Evolutionary conservation across 2,329 filamentous ascomycete species (phyloP), one percentile per base, ranked within the genome.

Genomic region (Ceratocystis cubensis): DNA sequence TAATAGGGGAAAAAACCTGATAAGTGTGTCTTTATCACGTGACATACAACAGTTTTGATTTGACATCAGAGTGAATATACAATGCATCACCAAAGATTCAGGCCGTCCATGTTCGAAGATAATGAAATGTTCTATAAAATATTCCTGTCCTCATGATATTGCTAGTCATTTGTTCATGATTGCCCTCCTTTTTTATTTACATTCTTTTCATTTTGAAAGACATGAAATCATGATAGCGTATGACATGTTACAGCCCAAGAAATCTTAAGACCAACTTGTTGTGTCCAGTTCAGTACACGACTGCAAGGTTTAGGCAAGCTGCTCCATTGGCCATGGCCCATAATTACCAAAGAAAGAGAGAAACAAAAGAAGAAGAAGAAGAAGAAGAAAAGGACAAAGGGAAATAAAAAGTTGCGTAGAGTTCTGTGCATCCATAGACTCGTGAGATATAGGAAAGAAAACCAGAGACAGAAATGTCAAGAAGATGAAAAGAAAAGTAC

Each of bases 121-220:
- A 64, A 13, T 44, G 44, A 28, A 20, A 33, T 44, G 56, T 46
- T 64, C 63, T 64, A 64, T 64, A 56, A 28, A 56, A 25, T 17
- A 2, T 56, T 33, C 25, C 37, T 7, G 17, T 25, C 30, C n/a
- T 41, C 46, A 25, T 53, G 20, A 53, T 56, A 56, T 25, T 30
- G 56, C 17, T 56, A 30, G 37, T 64, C 46, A 53, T 41, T 44
- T 22, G 30, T 37, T 64, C 30, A 41, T 53, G 63, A 28, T 20
- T 5, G 28, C 33, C 20, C 46, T 64, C 37, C 37, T 15, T 13
- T 41, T 15, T 41, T 41, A 15, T 15, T 4, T 37, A 37, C 13
- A 41, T 41, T 41, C 37, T 41, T 41, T 41, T 41, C 37, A 41
- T 64, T 30, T 64, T 64, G 17, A 41, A 45, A 53, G 46, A 50